These are phyloP conservation scores for Prinsepia uniflora DNA, from an alignment of 306 rosid genomes.

Conservation along the genomic window DNA sequence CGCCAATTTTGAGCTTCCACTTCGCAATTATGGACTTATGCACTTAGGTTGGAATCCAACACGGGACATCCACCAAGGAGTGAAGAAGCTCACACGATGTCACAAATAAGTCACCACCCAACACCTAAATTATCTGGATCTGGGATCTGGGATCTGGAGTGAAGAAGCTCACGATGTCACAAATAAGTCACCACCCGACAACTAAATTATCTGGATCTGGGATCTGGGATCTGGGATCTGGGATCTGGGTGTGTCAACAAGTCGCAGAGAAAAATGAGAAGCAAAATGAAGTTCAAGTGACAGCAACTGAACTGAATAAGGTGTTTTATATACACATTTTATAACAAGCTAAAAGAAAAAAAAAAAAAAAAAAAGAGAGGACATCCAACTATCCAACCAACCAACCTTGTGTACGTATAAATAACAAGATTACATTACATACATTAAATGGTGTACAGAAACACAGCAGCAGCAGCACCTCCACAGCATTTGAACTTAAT, in stretches of 20 bases:
- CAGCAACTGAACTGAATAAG: conserved; percentile 34
- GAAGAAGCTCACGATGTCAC: too few relatives aligned
- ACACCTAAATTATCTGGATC: too few relatives aligned
- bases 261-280: conserved; percentile 9
- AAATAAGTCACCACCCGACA: too few relatives aligned
- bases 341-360: conserved; percentile 33
- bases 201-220: too few relatives aligned
- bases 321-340: conserved; percentile 80
- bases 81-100: too few relatives aligned
- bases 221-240: too few relatives aligned
- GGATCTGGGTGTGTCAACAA: too few relatives aligned
- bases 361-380: too few relatives aligned
- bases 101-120: too few relatives aligned
- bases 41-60: neutral
- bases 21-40: conserved; percentile 33
- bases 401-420: conserved; percentile 59
- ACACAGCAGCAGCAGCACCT: conserved; percentile 31
- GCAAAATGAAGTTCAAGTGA: conserved; percentile 28
- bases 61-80: too few relatives aligned
- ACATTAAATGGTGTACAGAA: conserved; percentile 60
- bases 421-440: conserved; percentile 65
- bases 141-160: too few relatives aligned
- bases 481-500: conserved; percentile 24
- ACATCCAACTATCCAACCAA: neutral
- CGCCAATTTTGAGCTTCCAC: conserved; percentile 13